A percentile compares a stretch with the other conserved stretches of the same genome.
These are phyloP conservation scores for Balamuthia mandrillaris DNA, from an alignment of 208 protist species.

Conservation along the genomic window DNA sequence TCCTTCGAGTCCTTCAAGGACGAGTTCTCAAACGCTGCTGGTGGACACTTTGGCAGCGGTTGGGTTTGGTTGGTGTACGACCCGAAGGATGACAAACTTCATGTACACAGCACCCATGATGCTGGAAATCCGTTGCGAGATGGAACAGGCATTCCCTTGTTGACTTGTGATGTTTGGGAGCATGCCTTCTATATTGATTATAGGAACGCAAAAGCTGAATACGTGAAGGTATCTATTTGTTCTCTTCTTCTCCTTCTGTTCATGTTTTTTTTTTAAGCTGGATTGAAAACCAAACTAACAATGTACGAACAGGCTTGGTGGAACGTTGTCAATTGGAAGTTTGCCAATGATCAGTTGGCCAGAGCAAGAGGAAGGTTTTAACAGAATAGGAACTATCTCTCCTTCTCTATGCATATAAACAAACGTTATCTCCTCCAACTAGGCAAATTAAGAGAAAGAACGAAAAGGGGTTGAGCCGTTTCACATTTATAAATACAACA, in stretches of 20 bases:
- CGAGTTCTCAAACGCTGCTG: neutral
- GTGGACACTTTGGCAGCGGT: neutral
- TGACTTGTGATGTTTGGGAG: neutral
- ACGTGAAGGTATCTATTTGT: too few relatives aligned
- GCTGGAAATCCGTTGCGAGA: neutral
- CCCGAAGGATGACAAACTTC: neutral
- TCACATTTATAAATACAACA: too few relatives aligned
- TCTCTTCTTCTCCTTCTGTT: conserved; percentile 63
- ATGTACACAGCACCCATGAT: neutral
- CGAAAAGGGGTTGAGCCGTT: too few relatives aligned
- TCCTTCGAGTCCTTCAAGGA: neutral
- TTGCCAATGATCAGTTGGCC: neutral
- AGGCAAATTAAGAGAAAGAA: too few relatives aligned
- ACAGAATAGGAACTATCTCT: too few relatives aligned
- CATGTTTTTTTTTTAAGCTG: conserved; percentile 60
- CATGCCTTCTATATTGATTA: neutral
- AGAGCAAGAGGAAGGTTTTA: neutral
- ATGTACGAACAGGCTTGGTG: conserved; percentile 41
- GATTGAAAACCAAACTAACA: conserved; percentile 73
- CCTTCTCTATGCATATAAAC: too few relatives aligned
- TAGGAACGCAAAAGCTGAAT: neutral
- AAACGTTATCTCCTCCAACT: too few relatives aligned
- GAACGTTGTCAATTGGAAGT: neutral
- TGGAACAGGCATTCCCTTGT: neutral
- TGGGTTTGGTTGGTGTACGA: neutral